phyloP scores from a whole-genome alignment of 371 early-diverging fungal species.

The Apophysomyces trapeziformis region DNA sequence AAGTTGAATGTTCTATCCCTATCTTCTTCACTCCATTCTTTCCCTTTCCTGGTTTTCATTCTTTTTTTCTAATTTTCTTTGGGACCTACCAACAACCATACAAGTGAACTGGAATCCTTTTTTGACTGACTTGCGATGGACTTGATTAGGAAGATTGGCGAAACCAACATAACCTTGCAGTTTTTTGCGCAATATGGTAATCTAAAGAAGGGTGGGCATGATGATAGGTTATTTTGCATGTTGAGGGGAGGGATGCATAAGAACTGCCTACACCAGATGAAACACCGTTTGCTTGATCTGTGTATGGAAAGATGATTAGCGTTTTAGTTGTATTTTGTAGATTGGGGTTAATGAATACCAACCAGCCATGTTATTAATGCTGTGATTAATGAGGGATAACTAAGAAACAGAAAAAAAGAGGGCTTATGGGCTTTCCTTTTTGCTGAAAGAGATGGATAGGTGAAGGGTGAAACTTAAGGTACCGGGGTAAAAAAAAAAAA shows the following conservation, averaged over 20 bases:
- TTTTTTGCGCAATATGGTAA: slow-evolving; percentile 70
- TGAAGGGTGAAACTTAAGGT: not conserved
- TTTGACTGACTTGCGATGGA: slow-evolving; percentile 97
- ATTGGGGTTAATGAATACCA: not conserved
- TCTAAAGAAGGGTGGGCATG: slow-evolving; percentile 18
- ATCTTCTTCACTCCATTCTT: too few relatives aligned
- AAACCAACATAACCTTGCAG: slow-evolving; percentile 97
- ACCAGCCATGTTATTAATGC: slow-evolving; percentile 3
- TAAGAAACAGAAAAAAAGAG: not conserved
- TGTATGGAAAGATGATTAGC: not conserved
- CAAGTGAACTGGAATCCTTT: slow-evolving; percentile 99
- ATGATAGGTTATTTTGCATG: not conserved
- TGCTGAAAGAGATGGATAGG: not conserved
- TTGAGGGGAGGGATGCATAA: not conserved
- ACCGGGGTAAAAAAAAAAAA: slow-evolving; percentile 14
- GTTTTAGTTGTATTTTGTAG: not conserved
- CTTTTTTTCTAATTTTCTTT: not conserved
- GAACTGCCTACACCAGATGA: slow-evolving; percentile 36
- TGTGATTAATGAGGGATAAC: not conserved
- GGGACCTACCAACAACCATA: slow-evolving; percentile 90
- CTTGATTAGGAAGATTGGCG: slow-evolving; percentile 98
- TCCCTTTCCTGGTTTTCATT: not conserved
- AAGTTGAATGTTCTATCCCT: too few relatives aligned
- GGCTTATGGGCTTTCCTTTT: not conserved
- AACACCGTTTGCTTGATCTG: slow-evolving; percentile 38